Conservation (phyloP, 306 rosid species). For the Oemleria cerasiformis region DNA sequence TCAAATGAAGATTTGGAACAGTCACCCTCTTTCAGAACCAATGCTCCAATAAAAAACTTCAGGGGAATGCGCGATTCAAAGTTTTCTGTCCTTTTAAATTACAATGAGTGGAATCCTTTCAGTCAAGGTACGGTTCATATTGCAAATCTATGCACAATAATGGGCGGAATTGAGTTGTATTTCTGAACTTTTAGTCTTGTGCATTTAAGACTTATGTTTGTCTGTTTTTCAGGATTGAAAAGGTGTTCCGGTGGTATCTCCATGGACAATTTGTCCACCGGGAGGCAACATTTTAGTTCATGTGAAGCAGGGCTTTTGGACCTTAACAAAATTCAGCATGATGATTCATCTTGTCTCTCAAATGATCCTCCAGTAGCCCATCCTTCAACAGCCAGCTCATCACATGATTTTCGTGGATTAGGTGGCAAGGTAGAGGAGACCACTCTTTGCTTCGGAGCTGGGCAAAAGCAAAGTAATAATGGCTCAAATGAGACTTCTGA, state of each 20-base stretch:
- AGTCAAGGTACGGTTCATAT: constrained; percentile 15
- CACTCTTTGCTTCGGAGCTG: constrained; percentile 16
- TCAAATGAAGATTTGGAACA: constrained; percentile 24
- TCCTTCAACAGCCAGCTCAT: constrained; percentile 40
- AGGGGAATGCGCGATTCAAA: constrained; percentile 13
- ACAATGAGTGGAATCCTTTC: constrained; percentile 13
- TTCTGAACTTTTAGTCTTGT: constrained; percentile 7
- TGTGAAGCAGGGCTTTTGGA: constrained; percentile 35
- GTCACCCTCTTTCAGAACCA: constrained; percentile 17
- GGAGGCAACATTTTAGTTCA: constrained; percentile 14
- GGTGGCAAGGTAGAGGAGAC: constrained; percentile 25
- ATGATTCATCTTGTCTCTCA: constrained; percentile 42
- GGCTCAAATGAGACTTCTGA: constrained; percentile 29
- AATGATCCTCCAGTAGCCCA: constrained; percentile 31
- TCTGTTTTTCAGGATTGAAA: constrained; percentile 29
- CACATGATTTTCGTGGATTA: constrained; percentile 23
- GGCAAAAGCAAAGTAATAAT: constrained; percentile 19
- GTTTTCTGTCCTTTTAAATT: constrained; percentile 17
- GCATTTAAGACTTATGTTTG: constrained; percentile 1
- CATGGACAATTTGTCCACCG: constrained; percentile 18
- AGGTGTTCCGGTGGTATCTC: constrained; percentile 15
- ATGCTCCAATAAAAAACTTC: constrained; percentile 7
- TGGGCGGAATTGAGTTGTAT: not conserved
- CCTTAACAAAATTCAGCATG: constrained; percentile 49
- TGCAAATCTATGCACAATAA: not conserved